A percentile compares a stretch with the other conserved stretches of the same genome.
phyloP scores from a whole-genome alignment of 768 basidiomycete genomes.

The Nidularia pulvinata region DNA sequence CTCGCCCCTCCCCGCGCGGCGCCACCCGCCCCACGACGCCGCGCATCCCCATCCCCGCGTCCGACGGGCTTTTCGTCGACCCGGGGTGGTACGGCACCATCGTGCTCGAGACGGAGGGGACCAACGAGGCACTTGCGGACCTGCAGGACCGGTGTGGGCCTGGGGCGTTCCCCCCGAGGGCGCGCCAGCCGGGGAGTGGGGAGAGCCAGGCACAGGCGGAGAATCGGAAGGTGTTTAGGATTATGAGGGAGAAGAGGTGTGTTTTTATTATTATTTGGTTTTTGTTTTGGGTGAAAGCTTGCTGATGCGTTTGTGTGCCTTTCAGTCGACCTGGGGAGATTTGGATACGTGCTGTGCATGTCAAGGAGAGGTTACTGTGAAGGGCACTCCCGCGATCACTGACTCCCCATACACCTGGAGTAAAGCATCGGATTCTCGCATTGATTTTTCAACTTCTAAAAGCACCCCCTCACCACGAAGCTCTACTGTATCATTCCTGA shows the following conservation, averaged over 20 bases:
- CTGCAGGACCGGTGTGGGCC: conserved; percentile 73
- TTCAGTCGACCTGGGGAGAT: conserved; percentile 72
- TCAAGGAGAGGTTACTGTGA: conserved; percentile 62
- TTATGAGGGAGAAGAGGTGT: conserved; percentile 76
- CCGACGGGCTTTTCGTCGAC: conserved; percentile 61
- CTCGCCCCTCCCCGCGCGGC: conserved; percentile 23
- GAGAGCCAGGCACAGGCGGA: conserved; percentile 33
- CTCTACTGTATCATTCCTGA: no score
- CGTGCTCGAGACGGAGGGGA: conserved; percentile 85
- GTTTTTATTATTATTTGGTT: conserved; percentile 2
- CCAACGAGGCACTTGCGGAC: conserved; percentile 82
- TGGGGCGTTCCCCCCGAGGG: conserved; percentile 62
- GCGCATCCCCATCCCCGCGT: conserved; percentile 55
- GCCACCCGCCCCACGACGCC: conserved; percentile 14
- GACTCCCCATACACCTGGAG: no score
- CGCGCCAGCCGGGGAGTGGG: conserved; percentile 29
- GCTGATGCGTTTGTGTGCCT: conserved; percentile 4
- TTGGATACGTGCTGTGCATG: conserved; percentile 67
- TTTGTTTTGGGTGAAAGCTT: neutral
- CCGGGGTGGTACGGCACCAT: conserved; percentile 84
- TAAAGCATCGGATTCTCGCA: no score
- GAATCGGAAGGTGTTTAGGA: conserved; percentile 50
- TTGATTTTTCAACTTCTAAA: no score
- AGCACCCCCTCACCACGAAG: no score
- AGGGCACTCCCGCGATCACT: no score